A percentile compares a stretch with the other conserved stretches of the same genome.
phyloP scores from a whole-genome alignment of 2,329 filamentous ascomycete species.

The Ophiosphaerella herpotricha region DNA sequence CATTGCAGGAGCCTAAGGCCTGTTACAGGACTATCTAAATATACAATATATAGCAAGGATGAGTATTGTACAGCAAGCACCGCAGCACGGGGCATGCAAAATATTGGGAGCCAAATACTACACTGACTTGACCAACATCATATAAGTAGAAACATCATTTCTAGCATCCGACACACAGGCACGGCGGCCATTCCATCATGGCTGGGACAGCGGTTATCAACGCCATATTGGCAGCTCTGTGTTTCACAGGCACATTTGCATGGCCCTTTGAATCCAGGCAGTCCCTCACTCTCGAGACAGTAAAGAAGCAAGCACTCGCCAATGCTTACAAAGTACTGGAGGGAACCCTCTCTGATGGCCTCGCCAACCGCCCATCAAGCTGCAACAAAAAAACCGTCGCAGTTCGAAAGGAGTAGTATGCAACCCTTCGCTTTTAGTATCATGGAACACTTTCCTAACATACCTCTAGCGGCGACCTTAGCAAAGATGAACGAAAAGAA shows the following conservation, averaged over 20 bases:
- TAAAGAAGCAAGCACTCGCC: slow-evolving; percentile 32
- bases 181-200: slow-evolving; percentile 17
- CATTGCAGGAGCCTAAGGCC: neutral
- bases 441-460: neutral
- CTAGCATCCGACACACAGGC: neutral
- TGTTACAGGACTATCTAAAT: neutral
- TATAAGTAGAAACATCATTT: neutral
- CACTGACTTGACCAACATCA: neutral
- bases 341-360: slow-evolving; percentile 33
- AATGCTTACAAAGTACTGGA: slow-evolving; percentile 37
- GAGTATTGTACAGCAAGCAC: neutral
- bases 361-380: slow-evolving; percentile 20
- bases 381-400: slow-evolving; percentile 48
- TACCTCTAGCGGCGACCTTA: slow-evolving; percentile 28
- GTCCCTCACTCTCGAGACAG: slow-evolving; percentile 25
- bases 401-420: slow-evolving; percentile 53
- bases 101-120: too few species aligned
- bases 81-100: neutral
- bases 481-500: slow-evolving; percentile 34
- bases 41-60: neutral
- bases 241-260: slow-evolving; percentile 21
- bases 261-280: slow-evolving; percentile 27
- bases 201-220: slow-evolving; percentile 22
- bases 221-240: slow-evolving; percentile 27
- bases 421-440: neutral